A percentile compares a stretch with the other conserved stretches of the same genome.
Conservation (phyloP, 768 basidiomycete species). For the Scleroderma citrinum region DNA sequence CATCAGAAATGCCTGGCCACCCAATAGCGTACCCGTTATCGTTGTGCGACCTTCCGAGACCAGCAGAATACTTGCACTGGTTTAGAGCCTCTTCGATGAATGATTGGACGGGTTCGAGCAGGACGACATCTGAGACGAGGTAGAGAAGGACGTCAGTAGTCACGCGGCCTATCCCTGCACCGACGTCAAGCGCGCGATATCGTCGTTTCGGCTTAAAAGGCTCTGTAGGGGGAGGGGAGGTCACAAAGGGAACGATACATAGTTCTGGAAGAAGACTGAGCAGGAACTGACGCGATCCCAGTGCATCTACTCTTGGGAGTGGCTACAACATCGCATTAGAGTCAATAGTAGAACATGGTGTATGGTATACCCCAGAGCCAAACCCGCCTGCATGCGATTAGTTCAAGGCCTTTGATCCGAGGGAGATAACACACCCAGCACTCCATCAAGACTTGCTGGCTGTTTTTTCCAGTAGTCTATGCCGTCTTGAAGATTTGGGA, state of each 20-base stretch:
- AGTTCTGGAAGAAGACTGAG: conserved; percentile 77
- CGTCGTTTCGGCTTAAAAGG: conserved; percentile 29
- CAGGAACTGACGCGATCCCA: conserved; percentile 85
- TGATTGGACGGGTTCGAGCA: conserved; percentile 79
- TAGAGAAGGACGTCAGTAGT: conserved; percentile 86
- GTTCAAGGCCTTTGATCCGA: conserved; percentile 19
- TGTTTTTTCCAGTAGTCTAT: conserved; percentile 84
- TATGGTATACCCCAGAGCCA: conserved; percentile 43
- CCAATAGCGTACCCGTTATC: conserved; percentile 20
- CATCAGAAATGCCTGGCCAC: conserved; percentile 67
- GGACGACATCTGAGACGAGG: conserved; percentile 79
- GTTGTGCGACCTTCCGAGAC: conserved; percentile 30
- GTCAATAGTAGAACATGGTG: background rate
- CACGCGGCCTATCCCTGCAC: conserved; percentile 91
- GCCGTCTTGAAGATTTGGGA: conserved; percentile 58
- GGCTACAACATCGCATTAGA: conserved; percentile 41
- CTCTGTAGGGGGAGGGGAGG: conserved; percentile 42
- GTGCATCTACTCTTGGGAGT: conserved; percentile 83
- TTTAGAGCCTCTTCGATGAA: conserved; percentile 72
- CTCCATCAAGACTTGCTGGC: conserved; percentile 80
- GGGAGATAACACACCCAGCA: conserved; percentile 52
- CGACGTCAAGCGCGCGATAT: conserved; percentile 83
- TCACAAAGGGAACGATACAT: conserved; percentile 66
- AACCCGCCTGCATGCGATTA: conserved; percentile 36
- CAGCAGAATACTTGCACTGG: conserved; percentile 25